These are phyloP conservation scores for Beverwykella pulmonaria DNA, from an alignment of 495 filamentous ascomycete genomes.

Conservation along the genomic window DNA sequence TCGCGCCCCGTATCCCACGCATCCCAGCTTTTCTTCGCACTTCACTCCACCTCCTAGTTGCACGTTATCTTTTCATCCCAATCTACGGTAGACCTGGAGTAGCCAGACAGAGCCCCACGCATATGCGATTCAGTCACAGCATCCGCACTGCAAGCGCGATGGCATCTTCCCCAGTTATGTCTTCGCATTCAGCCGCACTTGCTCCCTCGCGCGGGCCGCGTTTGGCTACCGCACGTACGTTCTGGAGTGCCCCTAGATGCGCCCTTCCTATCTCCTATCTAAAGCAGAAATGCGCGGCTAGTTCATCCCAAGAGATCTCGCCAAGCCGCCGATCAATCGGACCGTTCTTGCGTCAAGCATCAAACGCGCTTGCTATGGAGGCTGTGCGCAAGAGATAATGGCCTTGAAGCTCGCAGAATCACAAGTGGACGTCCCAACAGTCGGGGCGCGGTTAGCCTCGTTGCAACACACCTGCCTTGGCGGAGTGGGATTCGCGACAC, in stretches of 20 bases:
- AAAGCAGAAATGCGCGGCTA: constrained; percentile 7
- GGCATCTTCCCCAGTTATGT: not conserved
- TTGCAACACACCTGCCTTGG: constrained; percentile 21
- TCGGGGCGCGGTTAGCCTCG: not conserved
- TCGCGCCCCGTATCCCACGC: not conserved
- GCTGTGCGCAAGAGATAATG: constrained; percentile 29
- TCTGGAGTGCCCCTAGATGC: not conserved
- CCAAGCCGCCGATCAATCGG: constrained; percentile 29
- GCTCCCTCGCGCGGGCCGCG: not conserved
- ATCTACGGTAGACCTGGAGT: not conserved
- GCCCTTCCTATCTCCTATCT: not conserved
- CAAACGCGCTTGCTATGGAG: constrained; percentile 17
- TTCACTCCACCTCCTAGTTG: not conserved
- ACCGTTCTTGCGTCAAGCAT: constrained; percentile 1
- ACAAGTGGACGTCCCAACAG: not conserved
- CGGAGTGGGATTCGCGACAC: constrained; percentile 19
- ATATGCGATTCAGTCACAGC: not conserved
- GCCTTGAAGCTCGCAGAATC: not conserved
- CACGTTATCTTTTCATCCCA: not conserved
- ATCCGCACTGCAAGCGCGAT: not conserved
- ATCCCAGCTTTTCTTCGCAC: not conserved
- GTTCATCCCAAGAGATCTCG: constrained; percentile 11
- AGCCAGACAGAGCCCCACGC: not conserved
- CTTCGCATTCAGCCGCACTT: not conserved
- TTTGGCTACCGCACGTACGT: not conserved